Conservation (phyloP, 2,329 filamentous ascomycete species). For the Penicillium sp. region DNA sequence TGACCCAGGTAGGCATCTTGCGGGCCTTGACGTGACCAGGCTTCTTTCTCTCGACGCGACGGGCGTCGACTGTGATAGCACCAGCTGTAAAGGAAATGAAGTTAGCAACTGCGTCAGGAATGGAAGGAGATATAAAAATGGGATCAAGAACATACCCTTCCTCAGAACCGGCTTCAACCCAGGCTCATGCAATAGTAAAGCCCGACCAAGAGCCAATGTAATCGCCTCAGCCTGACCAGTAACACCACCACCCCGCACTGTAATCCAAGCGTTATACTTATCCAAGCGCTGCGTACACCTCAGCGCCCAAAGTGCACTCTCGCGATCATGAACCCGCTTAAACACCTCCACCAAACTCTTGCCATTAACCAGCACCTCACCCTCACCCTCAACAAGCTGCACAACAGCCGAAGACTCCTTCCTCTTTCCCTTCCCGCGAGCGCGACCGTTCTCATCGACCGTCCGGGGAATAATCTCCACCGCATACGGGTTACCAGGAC, state of each 20-base stretch:
- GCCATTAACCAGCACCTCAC: slow-evolving; percentile 86
- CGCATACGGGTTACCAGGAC: slow-evolving; percentile 68
- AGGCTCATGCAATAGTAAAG: slow-evolving; percentile 86
- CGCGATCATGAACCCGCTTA: slow-evolving; percentile 84
- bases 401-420: slow-evolving; percentile 85
- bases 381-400: slow-evolving; percentile 87
- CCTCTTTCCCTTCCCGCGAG: slow-evolving; percentile 76
- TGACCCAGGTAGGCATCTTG: slow-evolving; percentile 98
- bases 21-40: slow-evolving; percentile 91
- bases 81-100: slow-evolving; percentile 62
- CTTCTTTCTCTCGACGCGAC: slow-evolving; percentile 97
- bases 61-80: slow-evolving; percentile 84
- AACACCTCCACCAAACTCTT: slow-evolving; percentile 80
- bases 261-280: slow-evolving; percentile 95
- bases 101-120: slow-evolving; percentile 17
- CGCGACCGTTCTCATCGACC: slow-evolving; percentile 74
- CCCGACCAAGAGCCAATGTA: slow-evolving; percentile 84
- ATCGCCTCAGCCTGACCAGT: slow-evolving; percentile 96
- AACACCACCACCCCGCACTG: slow-evolving; percentile 79
- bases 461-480: slow-evolving; percentile 60
- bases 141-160: slow-evolving; percentile 66
- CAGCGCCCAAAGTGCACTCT: slow-evolving; percentile 89
- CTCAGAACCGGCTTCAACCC: slow-evolving; percentile 82
- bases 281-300: slow-evolving; percentile 78
- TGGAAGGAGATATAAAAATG: not conserved